Evolutionary conservation across 164 flowering plant species (phyloP), one percentile per base, ranked within the genome.

Genomic region (Aristolochia californica): DNA sequence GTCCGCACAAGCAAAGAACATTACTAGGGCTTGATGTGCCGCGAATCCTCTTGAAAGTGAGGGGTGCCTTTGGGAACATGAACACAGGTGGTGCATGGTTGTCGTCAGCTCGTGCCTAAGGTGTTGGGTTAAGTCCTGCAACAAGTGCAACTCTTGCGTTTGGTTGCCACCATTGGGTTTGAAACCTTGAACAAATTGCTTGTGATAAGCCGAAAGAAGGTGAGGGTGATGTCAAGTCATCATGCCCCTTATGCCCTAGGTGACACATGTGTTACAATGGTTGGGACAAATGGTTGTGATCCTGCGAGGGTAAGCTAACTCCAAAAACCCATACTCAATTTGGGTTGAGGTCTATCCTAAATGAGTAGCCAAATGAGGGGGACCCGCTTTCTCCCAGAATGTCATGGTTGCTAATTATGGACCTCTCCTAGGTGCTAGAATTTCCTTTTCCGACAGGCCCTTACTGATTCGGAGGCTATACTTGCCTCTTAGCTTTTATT

Each of bases 301-400:
- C 52, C 52, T n/a, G 56, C 14, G 56, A n/a, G n/a, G n/a, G n/a
- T n/a, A n/a, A n/a, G n/a, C 23, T 53, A 53, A 53, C 34, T 53
- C 56, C 56, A 53, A 53, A 53, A 53, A 53, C 56, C 22, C 27
- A 22, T 53, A 24, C 28, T 53, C 56, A 53, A 17, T 24, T 53
- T 27, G 28, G 25, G 23, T 23, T 53, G 56, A n/a, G n/a, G n/a
- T n/a, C n/a, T n/a, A n/a, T n/a, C n/a, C n/a, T n/a, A n/a, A n/a
- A n/a, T n/a, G n/a, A n/a, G n/a, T n/a, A n/a, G n/a, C n/a, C n/a
- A n/a, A n/a, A n/a, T n/a, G n/a, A n/a, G n/a, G n/a, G n/a, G n/a
- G n/a, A n/a, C n/a, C n/a, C n/a, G n/a, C n/a, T n/a, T n/a, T n/a
- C n/a, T n/a, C n/a, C n/a, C n/a, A n/a, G n/a, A n/a, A n/a, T n/a